Evolutionary conservation across 2,329 filamentous ascomycete genomes (phyloP), one percentile per base, ranked within the genome.

Genomic region (Epichloe uncinata): DNA sequence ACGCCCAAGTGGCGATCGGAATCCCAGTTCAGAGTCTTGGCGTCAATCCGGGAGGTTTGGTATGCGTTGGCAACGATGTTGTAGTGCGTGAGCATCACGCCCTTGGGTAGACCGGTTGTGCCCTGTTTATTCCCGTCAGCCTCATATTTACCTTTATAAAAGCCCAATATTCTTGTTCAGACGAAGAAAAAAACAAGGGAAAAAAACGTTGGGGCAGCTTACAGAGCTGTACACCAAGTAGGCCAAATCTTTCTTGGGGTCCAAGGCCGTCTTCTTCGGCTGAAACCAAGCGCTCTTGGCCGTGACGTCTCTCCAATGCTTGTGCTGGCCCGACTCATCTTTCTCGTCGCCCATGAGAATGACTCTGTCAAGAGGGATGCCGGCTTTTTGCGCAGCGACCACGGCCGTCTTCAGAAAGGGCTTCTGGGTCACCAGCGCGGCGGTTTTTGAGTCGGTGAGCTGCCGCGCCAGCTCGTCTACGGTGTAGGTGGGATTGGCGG

Each of bases 51-150:
- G 1, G 65, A 63, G 30, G 74, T 61, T 66, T 86, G 82, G 33
- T 77, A 57, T 6, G 81, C 62, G 64, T 95, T 95, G 52, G 87
- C 71, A 11, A 94, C 78, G 52, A 95, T 82, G 63, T 96, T 96
- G 55, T 70, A 66, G 66, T 97, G 91, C 7, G 81, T 85, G 34
- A 96, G 73, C 78, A 87, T 85, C 13, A 96, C 91, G 15, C 90
- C 91, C 66, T 97, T 97, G 0, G 91, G 90, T 47, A 89, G 70
- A 2, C 91, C 91, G 0, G 91, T 96, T 0, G 91, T 97, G 7
- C 91, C 91, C 63, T 69, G 36, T 13, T 4, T 11, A 48, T 20
- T 30, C 13, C 20, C 26, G 26, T 30, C 26, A 30, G 26, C 26
- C 26, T 30, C 26, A 30, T 30, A 30, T 30, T 30, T 9, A 9